These are phyloP conservation scores for Cyamopsis tetragonoloba DNA, from an alignment of 306 rosid species.

Conservation along the genomic window DNA sequence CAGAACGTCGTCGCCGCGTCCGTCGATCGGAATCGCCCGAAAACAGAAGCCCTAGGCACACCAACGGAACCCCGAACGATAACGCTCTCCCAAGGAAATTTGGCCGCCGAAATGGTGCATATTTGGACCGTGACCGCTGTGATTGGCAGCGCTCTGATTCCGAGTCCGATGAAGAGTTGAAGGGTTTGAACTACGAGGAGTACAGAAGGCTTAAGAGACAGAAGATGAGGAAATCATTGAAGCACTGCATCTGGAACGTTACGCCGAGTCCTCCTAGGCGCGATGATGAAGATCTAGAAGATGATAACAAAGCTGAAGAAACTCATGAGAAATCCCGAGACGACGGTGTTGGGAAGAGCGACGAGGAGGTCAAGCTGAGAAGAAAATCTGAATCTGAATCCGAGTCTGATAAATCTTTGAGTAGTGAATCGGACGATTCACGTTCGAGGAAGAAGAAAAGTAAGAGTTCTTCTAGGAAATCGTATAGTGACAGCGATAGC, in stretches of 20 bases:
- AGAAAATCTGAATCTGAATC: conserved; percentile 21
- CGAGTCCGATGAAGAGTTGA: conserved; percentile 82
- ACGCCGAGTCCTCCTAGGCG: conserved; percentile 87
- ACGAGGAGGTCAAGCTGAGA: conserved; percentile 19
- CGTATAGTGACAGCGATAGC: conserved; percentile 38
- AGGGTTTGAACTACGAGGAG: conserved; percentile 68
- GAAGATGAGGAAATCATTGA: conserved; percentile 69
- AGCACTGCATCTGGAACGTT: conserved; percentile 69
- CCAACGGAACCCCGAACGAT: conserved; percentile 19
- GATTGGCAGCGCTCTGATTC: conserved; percentile 46
- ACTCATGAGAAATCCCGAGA: conserved; percentile 33
- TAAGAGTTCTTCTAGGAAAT: conserved; percentile 33
- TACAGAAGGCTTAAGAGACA: conserved; percentile 77
- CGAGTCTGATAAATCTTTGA: conserved; percentile 25
- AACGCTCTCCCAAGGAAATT: conserved; percentile 58
- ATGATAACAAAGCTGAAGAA: conserved; percentile 38
- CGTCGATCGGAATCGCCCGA: conserved; percentile 46
- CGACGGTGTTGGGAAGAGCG: conserved; percentile 8
- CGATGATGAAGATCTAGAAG: conserved; percentile 52
- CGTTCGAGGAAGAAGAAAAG: conserved; percentile 37
- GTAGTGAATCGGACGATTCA: conserved; percentile 36
- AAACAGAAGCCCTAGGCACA: conserved; percentile 43
- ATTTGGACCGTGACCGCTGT: conserved; percentile 40
- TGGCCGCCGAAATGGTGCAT: conserved; percentile 45
- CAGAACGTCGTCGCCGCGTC: conserved; percentile 19